Conservation (phyloP, 176 grass and related monocot genomes). For the Avena sativa region DNA sequence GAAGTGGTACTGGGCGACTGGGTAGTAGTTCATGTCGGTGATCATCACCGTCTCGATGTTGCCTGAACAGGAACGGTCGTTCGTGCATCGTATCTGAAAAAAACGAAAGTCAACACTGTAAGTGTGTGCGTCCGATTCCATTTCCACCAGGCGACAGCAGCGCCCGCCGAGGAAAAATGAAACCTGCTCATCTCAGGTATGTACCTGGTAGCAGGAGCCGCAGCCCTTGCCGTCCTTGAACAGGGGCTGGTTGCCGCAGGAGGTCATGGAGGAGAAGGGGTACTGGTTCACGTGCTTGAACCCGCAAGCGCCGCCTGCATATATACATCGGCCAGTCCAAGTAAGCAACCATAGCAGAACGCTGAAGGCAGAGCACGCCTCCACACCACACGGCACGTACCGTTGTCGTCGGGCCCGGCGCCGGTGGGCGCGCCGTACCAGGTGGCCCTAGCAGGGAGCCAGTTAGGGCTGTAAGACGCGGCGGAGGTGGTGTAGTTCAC, state of each 20-base stretch:
- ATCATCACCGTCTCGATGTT: conserved; percentile 42
- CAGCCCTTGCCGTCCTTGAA: conserved; percentile 63
- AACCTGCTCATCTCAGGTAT: no score
- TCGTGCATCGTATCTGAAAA: conserved; percentile 49
- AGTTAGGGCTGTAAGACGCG: conserved; percentile 12
- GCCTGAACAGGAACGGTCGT: conserved; percentile 50
- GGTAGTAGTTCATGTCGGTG: conserved; percentile 77
- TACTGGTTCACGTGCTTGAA: conserved; percentile 52
- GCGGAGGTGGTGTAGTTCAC: conserved; percentile 10
- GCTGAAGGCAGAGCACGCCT: not conserved
- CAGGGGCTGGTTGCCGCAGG: conserved; percentile 51
- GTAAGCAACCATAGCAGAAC: not conserved
- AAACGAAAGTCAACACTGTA: not conserved
- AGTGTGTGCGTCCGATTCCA: not conserved
- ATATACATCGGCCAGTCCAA: not conserved
- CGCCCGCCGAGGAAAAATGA: not conserved
- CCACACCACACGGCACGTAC: conserved; percentile 13
- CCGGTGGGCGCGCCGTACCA: conserved; percentile 69
- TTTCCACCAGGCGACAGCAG: not conserved
- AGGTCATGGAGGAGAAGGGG: conserved; percentile 66
- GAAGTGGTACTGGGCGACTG: conserved; percentile 58
- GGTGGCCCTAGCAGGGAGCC: conserved; percentile 52
- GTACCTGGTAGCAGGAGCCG: conserved; percentile 64
- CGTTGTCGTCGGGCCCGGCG: conserved; percentile 60
- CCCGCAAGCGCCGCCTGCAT: conserved; percentile 64